Percentiles rank a stretch among this genome's conserved stretches.
Evolutionary conservation across 2,329 filamentous ascomycete genomes (phyloP).

Genomic region (Emydomyces testavorans): DNA sequence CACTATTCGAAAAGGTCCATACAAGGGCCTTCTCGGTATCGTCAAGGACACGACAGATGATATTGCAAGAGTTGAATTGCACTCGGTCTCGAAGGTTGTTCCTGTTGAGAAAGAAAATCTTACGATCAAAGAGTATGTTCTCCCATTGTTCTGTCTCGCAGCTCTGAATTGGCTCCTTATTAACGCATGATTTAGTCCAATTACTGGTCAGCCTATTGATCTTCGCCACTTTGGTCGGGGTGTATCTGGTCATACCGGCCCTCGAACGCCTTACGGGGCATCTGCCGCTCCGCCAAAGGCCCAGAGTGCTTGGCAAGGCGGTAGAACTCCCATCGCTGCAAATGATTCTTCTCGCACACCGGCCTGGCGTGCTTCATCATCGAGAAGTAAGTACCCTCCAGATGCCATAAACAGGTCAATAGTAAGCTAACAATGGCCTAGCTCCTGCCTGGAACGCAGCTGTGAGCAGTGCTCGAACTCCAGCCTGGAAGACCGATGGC

Average conservation of each 20-base stretch:
- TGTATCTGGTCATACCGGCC: conserved; percentile 33
- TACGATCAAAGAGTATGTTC: conserved; percentile 66
- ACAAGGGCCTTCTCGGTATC: conserved; percentile 87
- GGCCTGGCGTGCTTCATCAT: conserved; percentile 48
- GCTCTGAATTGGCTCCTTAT: conserved; percentile 11
- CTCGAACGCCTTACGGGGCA: conserved; percentile 39
- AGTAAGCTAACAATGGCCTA: conserved; percentile 11
- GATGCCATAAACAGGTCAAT: neutral
- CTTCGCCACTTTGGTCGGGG: conserved; percentile 43
- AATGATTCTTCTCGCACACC: conserved; percentile 58
- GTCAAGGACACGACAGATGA: conserved; percentile 88
- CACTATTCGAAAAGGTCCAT: conserved; percentile 71
- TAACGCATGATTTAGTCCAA: conserved; percentile 30
- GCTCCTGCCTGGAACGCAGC: conserved; percentile 35
- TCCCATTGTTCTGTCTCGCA: neutral
- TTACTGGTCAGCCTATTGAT: conserved; percentile 68
- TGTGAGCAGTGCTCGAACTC: conserved; percentile 39
- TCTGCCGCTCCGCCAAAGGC: conserved; percentile 34
- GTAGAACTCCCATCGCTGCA: conserved; percentile 56
- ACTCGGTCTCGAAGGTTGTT: conserved; percentile 86
- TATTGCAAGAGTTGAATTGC: conserved; percentile 78
- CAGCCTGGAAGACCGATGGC: conserved; percentile 47
- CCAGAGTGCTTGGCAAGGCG: conserved; percentile 45
- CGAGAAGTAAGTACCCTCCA: conserved; percentile 45
- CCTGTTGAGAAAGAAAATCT: conserved; percentile 71